phyloP scores from a whole-genome alignment of 169 alveolate genomes.

The Plasmodium gonderi region DNA sequence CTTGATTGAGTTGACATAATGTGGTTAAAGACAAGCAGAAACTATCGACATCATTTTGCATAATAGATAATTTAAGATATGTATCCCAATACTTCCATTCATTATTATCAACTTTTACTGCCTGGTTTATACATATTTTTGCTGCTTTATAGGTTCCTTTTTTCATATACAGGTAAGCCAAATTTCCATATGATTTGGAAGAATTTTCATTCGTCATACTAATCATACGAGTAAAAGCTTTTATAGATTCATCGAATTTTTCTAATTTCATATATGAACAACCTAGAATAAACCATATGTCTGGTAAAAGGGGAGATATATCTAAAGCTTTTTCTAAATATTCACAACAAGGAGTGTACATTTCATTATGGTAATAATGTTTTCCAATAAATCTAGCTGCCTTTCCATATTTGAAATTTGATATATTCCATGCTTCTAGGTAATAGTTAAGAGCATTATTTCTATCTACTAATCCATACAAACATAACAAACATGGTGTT shows the following conservation, averaged over 20 bases:
- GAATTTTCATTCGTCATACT: conserved; percentile 80
- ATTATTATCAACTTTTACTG: conserved; percentile 79
- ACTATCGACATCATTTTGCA: conserved; percentile 81
- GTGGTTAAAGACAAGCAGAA: conserved; percentile 76
- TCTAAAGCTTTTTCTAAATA: conserved; percentile 78
- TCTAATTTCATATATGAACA: conserved; percentile 79
- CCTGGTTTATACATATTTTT: conserved; percentile 80
- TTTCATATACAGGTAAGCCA: conserved; percentile 82
- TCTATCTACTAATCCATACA: conserved; percentile 78
- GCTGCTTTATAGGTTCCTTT: conserved; percentile 75
- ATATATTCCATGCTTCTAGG: conserved; percentile 81
- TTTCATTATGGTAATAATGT: conserved; percentile 76
- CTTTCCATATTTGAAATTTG: conserved; percentile 79
- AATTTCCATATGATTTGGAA: conserved; percentile 84
- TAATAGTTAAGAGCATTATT: conserved; percentile 76
- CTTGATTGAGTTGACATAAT: conserved; percentile 74
- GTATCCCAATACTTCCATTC: conserved; percentile 87
- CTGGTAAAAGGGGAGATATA: conserved; percentile 81
- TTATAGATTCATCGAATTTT: conserved; percentile 77
- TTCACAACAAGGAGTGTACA: conserved; percentile 70
- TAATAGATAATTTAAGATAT: conserved; percentile 71
- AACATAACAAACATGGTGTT: conserved; percentile 80
- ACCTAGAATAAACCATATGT: conserved; percentile 80
- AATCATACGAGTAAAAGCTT: conserved; percentile 79
- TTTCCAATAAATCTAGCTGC: conserved; percentile 85